Evolutionary conservation across 768 basidiomycete species (phyloP), one percentile per base, ranked within the genome.

Genomic region (Boletus tylopilopsis): DNA sequence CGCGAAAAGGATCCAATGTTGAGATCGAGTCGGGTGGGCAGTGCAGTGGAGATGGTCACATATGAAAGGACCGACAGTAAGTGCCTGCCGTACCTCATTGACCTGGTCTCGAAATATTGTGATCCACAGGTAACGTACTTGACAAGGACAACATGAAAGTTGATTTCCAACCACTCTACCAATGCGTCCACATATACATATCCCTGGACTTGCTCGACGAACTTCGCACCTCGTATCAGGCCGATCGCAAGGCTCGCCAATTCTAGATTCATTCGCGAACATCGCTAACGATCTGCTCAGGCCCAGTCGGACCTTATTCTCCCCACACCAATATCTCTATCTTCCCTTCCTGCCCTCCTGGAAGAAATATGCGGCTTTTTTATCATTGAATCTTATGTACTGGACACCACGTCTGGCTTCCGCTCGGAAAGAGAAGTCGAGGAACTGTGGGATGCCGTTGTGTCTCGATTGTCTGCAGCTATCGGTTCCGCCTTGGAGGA

Each of bases 351-450:
- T 1, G 64, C 79, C n/a, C 73, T 98, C 19, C 87, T 90, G 22
- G 88, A 95, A 64, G 92, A 97, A 68, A 90, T 98, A 54, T 87
- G 93, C 32, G 96, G 96, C 0, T 99, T 96, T 70, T 99, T 98
- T 71, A 93, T 99, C 50, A 85, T 98, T 56, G 96, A 99, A 69
- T 85, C 82, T 1, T 86, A 95, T 62, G 94, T 99, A 1, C 78
- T 97, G 7, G 82, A 86, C 56, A 91, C 91, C 0, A 91, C 94
- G 10, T 84, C 85, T 16, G 81, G 78, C 29, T 99, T 99, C 71
- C 82, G 96, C n/a, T 90, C 88, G 15, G 79, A 86, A 56, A 78
- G 84, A 38, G 93, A 98, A 56, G 86, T 98, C 2, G 94, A 98
- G 56, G 93, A 94, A 49, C 79, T 99, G 10, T 98, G 95, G 95